These are phyloP conservation scores for Thymus mandschuricus DNA, from an alignment of 257 asterid genomes.

Conservation along the genomic window DNA sequence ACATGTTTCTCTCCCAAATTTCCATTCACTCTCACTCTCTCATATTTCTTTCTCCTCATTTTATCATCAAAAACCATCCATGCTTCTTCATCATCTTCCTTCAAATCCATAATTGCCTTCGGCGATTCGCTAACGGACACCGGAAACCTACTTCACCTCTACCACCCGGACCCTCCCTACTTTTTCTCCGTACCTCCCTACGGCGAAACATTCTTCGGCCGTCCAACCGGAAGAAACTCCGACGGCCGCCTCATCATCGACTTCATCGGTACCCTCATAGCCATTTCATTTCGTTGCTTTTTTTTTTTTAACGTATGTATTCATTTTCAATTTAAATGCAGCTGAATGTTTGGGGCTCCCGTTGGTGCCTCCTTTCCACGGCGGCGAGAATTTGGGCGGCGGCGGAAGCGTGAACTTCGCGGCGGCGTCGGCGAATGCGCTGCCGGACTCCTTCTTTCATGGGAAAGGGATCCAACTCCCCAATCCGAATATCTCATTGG, in stretches of 20 bases:
- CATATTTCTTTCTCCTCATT: not conserved
- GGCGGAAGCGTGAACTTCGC: slow-evolving; percentile 45
- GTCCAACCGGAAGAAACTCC: slow-evolving; percentile 43
- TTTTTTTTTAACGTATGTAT: too few relatives aligned
- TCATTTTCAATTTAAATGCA: not conserved
- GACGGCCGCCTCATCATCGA: slow-evolving; percentile 47
- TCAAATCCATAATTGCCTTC: slow-evolving; percentile 38
- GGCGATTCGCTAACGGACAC: slow-evolving; percentile 43
- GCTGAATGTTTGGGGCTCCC: slow-evolving; percentile 48
- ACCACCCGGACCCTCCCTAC: not conserved
- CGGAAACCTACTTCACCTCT: slow-evolving; percentile 28
- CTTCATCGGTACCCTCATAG: slow-evolving; percentile 33
- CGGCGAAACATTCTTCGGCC: slow-evolving; percentile 41
- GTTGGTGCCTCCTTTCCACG: slow-evolving; percentile 37
- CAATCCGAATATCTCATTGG: slow-evolving; percentile 36
- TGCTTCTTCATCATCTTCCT: slow-evolving; percentile 21
- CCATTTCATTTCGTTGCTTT: too few relatives aligned
- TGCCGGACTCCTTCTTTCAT: slow-evolving; percentile 35
- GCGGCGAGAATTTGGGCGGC: slow-evolving; percentile 20
- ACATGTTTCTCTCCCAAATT: not conserved
- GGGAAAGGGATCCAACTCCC: slow-evolving; percentile 32
- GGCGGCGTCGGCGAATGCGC: slow-evolving; percentile 48
- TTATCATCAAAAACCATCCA: not conserved
- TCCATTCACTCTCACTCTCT: not conserved
- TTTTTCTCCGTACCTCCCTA: slow-evolving; percentile 17